A percentile compares a stretch with the other conserved stretches of the same genome.
These are phyloP conservation scores for Raddia distichophylla DNA, from an alignment of 176 grass and related monocot species.

Conservation along the genomic window DNA sequence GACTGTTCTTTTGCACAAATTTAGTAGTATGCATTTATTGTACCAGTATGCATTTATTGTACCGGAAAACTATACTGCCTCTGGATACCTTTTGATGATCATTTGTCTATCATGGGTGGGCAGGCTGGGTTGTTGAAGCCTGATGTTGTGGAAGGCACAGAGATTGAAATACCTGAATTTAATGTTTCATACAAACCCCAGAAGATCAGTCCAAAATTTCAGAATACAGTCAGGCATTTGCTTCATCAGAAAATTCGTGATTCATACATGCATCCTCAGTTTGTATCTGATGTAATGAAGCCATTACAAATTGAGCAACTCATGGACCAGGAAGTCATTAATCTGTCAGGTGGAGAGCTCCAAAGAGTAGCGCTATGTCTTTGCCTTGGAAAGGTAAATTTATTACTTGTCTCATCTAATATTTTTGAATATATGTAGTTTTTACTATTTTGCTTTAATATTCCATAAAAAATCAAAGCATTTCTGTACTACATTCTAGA, in stretches of 20 bases:
- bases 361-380: conserved; percentile 93
- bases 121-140: conserved; percentile 84
- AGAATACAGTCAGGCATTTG: conserved; percentile 72
- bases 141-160: conserved; percentile 69
- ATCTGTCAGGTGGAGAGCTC: conserved; percentile 97
- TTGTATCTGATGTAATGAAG: conserved; percentile 95
- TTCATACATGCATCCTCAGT: conserved; percentile 90
- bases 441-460: too few relatives aligned
- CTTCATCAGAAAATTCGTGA: conserved; percentile 84
- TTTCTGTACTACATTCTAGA: not conserved
- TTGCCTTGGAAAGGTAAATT: conserved; percentile 89
- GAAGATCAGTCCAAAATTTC: conserved; percentile 88
- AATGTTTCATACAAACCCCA: conserved; percentile 97
- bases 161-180: conserved; percentile 93
- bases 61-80: not conserved
- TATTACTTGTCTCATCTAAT: too few relatives aligned
- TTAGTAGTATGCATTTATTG: not conserved
- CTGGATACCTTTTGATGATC: not conserved
- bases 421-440: too few relatives aligned
- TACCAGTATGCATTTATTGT: not conserved
- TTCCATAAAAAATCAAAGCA: not conserved
- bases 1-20: not conserved
- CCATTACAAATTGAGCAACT: conserved; percentile 94
- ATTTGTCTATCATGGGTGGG: conserved; percentile 31
- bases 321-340: conserved; percentile 88